These are phyloP conservation scores for Sporopachydermia quercuum DNA, from an alignment of 805 yeast genomes.

Conservation along the genomic window DNA sequence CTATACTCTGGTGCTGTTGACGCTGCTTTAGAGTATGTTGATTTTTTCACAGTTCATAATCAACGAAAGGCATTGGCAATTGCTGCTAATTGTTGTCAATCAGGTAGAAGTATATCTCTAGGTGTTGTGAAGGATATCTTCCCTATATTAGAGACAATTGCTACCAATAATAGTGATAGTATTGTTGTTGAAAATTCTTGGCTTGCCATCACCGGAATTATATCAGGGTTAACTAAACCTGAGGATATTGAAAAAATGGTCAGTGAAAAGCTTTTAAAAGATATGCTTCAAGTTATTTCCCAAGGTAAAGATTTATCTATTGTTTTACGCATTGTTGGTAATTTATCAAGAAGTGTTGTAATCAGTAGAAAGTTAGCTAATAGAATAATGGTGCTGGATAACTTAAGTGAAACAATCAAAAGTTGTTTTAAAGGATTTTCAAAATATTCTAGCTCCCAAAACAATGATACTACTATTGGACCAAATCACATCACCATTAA, in stretches of 20 bases:
- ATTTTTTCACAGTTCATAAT: slow-evolving; percentile 79
- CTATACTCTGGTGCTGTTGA: slow-evolving; percentile 45
- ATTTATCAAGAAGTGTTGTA: not conserved
- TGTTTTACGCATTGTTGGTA: not conserved
- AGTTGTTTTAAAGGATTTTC: not conserved
- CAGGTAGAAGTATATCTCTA: slow-evolving; percentile 20
- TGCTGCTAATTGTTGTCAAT: slow-evolving; percentile 52
- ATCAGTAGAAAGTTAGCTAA: not conserved
- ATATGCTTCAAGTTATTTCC: slow-evolving; percentile 17
- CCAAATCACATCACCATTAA: no score
- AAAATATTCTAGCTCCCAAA: no score
- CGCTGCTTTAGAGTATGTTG: slow-evolving; percentile 59
- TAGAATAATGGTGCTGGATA: not conserved
- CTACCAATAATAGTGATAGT: slow-evolving; percentile 40
- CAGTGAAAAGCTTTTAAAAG: slow-evolving; percentile 20
- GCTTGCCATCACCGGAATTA: slow-evolving; percentile 43
- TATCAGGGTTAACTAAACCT: slow-evolving; percentile 31
- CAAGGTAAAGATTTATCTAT: not conserved
- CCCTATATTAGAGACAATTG: slow-evolving; percentile 39
- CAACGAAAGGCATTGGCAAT: slow-evolving; percentile 69
- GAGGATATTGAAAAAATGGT: slow-evolving; percentile 30
- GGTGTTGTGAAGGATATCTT: slow-evolving; percentile 39
- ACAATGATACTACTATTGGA: no score
- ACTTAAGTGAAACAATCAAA: not conserved
- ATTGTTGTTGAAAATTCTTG: slow-evolving; percentile 49